Conservation (phyloP, 106 monocot genomes). For the Dendrobium chrysotoxum region DNA sequence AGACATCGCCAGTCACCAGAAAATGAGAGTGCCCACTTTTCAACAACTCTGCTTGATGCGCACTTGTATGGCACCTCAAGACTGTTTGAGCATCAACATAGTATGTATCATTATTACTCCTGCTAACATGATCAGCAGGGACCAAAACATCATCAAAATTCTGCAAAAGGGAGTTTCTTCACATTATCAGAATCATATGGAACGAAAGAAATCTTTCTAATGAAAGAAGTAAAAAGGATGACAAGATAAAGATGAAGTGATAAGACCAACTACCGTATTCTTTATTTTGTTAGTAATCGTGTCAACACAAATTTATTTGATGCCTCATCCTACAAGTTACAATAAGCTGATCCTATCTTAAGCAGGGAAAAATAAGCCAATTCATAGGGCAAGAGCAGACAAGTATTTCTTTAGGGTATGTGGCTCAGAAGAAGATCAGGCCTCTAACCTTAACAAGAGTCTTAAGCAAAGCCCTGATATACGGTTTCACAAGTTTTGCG, state of each 20-base stretch:
- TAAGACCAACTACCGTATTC: background rate
- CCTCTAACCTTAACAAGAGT: no score
- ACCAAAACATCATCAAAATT: conserved; percentile 99
- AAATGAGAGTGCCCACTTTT: conserved; percentile 70
- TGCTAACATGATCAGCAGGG: conserved; percentile 94
- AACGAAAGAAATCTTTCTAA: background rate
- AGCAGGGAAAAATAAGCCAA: background rate
- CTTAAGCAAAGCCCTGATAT: no score
- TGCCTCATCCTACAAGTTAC: background rate
- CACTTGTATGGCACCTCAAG: conserved; percentile 97
- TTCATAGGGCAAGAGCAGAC: background rate
- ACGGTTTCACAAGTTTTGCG: no score
- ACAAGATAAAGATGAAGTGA: background rate
- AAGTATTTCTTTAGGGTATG: background rate
- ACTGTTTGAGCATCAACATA: conserved; percentile 80
- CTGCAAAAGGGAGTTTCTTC: conserved; percentile 44
- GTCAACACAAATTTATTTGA: background rate
- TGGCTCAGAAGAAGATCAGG: background rate
- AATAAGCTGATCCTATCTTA: background rate
- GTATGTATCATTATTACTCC: conserved; percentile 99
- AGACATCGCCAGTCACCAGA: conserved; percentile 98
- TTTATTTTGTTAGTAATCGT: background rate
- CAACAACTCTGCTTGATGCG: conserved; percentile 87
- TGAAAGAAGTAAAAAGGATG: background rate
- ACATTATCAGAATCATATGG: conserved; percentile 16